Evolutionary conservation across 2,329 filamentous ascomycete genomes (phyloP), one percentile per base, ranked within the genome.

Genomic region (Fusarium anguioides): DNA sequence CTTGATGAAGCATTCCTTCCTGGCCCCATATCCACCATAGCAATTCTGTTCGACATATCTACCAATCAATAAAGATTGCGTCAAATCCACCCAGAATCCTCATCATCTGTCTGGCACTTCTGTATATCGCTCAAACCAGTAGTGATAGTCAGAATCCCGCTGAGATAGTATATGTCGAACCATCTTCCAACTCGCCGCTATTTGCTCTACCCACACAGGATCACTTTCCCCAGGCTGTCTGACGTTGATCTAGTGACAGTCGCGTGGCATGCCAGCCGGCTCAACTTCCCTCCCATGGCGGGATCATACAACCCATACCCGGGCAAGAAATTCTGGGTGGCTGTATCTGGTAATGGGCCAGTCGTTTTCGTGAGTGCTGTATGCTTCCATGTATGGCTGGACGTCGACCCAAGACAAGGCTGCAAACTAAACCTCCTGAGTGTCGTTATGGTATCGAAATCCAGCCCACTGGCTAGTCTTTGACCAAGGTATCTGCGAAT

Each of bases 61-160:
- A 27, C 26, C 26, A 27, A 27, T 10, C 11, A 27, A 10, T 10
- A 3, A 9, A 9, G 11, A 10, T 9, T 8, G 26, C 26, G 8
- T 27, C 26, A 27, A 27, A 10, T 27, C 8, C 26, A 5, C 26
- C 26, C n/a, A n/a, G 11, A 27, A 12, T 29, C 29, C 29, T 15
- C 14, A 31, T 8, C 11, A 14, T 23, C 21, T 17, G 8, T 24
- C 6, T 4, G 4, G 2, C 4, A 7, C 15, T 6, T n/a, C 9
- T 4, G 11, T 6, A 17, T n/a, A 1, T 41, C n/a, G 8, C 9
- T 37, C n/a, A 26, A n/a, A 2, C 17, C 8, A 4, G 15, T 7
- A 31, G 15, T 3, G 29, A 17, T 7, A 4, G 4, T 31, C 12
- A 3, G 5, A 8, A 17, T 4, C 0, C 5, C 17, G n/a, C 11